phyloP scores from a whole-genome alignment of 2,329 filamentous ascomycete species.

The Phyllosticta ampelicida region DNA sequence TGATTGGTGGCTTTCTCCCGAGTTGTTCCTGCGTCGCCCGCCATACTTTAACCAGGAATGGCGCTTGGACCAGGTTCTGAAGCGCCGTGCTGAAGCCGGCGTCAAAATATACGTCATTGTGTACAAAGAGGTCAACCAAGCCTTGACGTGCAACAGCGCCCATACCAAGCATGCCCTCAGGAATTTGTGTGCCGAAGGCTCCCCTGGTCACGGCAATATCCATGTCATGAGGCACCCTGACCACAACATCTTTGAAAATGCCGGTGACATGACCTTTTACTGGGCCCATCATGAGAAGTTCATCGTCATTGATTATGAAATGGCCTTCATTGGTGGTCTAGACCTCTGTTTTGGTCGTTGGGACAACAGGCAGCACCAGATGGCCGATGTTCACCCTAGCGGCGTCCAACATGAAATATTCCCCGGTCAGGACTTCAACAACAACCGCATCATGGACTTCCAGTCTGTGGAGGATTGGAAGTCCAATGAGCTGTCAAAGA shows the following conservation, averaged over 20 bases:
- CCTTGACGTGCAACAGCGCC: slow-evolving; percentile 77
- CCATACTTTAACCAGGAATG: slow-evolving; percentile 75
- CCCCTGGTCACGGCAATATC: slow-evolving; percentile 80
- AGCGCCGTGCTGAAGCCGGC: slow-evolving; percentile 78
- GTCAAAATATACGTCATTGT: slow-evolving; percentile 92
- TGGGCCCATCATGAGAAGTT: slow-evolving; percentile 99
- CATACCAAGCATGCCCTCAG: slow-evolving; percentile 85
- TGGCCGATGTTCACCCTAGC: slow-evolving; percentile 79
- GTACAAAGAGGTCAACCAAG: slow-evolving; percentile 63
- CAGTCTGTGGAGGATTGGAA: slow-evolving; percentile 86
- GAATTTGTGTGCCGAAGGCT: slow-evolving; percentile 68
- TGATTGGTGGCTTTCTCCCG: slow-evolving; percentile 94
- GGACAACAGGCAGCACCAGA: slow-evolving; percentile 75
- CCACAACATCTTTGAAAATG: slow-evolving; percentile 89
- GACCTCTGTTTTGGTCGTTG: slow-evolving; percentile 94
- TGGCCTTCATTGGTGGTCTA: slow-evolving; percentile 88
- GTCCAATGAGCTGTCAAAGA: slow-evolving; percentile 82
- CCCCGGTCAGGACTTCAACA: slow-evolving; percentile 96
- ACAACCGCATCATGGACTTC: slow-evolving; percentile 94
- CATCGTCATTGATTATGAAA: slow-evolving; percentile 80
- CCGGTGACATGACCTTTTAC: slow-evolving; percentile 92
- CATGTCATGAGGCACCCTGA: slow-evolving; percentile 82
- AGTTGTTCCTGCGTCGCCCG: slow-evolving; percentile 75
- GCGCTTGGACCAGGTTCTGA: slow-evolving; percentile 76
- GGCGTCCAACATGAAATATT: slow-evolving; percentile 76